These are phyloP conservation scores for Sclerotinia nivalis DNA, from an alignment of 2,329 filamentous ascomycete genomes.

Conservation along the genomic window DNA sequence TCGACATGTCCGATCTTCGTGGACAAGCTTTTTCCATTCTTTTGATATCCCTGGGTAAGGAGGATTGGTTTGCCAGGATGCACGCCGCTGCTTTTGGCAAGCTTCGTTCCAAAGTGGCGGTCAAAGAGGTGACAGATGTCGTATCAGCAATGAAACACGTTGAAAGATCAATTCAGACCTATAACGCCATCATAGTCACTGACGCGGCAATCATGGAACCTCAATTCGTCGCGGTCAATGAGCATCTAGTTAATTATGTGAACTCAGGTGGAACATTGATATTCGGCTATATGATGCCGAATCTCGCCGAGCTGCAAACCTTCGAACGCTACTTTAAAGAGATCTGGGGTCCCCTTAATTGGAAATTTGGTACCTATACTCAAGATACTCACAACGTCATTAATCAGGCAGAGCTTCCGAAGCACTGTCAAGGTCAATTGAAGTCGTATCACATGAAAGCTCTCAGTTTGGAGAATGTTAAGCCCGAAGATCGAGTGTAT, in stretches of 20 bases:
- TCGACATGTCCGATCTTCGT: neutral
- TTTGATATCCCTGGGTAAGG: neutral
- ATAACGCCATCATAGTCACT: neutral
- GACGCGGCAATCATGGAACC: neutral
- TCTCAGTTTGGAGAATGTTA: neutral
- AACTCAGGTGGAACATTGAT: neutral
- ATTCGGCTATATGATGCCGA: neutral
- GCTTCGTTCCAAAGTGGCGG: neutral
- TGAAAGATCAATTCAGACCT: neutral
- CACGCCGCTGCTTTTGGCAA: neutral
- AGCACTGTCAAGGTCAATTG: neutral
- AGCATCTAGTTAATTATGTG: neutral
- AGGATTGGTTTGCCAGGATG: neutral
- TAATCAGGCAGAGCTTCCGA: neutral
- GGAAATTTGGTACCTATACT: neutral
- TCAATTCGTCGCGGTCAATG: neutral
- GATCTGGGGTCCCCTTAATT: neutral
- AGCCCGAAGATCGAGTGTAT: neutral
- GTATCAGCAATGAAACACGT: neutral
- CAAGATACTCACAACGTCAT: neutral
- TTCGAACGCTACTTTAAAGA: neutral
- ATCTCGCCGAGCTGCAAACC: neutral
- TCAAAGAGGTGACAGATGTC: neutral
- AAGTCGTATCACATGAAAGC: conserved; percentile 5
- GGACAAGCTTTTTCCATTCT: neutral